phyloP scores from a whole-genome alignment of 495 filamentous ascomycete species.

The Hypomontagnella submonticulosa region DNA sequence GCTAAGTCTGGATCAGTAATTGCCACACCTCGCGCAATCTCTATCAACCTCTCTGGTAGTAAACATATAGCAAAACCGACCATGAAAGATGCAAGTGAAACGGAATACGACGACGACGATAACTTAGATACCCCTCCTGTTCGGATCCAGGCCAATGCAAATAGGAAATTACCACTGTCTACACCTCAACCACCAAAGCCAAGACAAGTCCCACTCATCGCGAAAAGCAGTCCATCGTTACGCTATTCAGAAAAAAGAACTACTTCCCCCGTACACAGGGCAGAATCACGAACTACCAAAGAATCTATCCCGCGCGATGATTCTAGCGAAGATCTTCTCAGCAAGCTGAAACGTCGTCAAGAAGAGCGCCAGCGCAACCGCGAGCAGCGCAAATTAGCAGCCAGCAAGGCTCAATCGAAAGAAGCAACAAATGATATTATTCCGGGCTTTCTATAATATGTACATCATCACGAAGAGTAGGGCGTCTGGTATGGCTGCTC shows the following conservation, averaged over 20 bases:
- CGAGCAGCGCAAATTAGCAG: constrained; percentile 37
- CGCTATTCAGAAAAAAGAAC: neutral
- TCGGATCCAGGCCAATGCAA: neutral
- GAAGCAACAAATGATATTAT: constrained; percentile 39
- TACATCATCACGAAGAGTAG: constrained; percentile 55
- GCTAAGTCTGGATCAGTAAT: constrained; percentile 8
- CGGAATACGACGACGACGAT: constrained; percentile 50
- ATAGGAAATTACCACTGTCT: neutral
- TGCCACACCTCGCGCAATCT: neutral
- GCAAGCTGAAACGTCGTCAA: constrained; percentile 40
- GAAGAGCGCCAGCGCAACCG: constrained; percentile 40
- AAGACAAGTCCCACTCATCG: neutral
- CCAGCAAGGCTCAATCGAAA: constrained; percentile 16
- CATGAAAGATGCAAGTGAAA: constrained; percentile 17
- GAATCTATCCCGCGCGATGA: constrained; percentile 18
- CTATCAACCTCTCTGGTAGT: neutral
- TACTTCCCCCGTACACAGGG: neutral
- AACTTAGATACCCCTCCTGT: constrained; percentile 46
- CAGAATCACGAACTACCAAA: constrained; percentile 3
- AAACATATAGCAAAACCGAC: constrained; percentile 9
- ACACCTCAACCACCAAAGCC: constrained; percentile 3
- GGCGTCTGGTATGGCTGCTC: constrained; percentile 79
- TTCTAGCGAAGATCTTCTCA: constrained; percentile 29
- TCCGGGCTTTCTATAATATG: constrained; percentile 44
- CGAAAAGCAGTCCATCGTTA: constrained; percentile 17